Evolutionary conservation across 495 filamentous ascomycete genomes (phyloP).

Genomic region (Talaromyces thailandensis): DNA sequence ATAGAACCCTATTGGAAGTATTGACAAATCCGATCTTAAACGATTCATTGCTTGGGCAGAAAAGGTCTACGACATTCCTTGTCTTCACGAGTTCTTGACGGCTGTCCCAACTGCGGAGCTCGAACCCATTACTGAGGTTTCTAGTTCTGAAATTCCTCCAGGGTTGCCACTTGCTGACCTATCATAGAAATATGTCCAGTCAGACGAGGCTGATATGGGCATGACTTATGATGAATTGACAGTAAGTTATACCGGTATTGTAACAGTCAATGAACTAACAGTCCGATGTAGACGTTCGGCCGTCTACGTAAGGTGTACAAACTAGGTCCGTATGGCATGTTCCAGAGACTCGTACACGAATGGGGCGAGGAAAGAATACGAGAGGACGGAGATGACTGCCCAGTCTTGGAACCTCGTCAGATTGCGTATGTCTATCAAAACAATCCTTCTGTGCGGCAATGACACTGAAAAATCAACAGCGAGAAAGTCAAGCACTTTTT

Average conservation of each 20-base stretch:
- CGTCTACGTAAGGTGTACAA: constrained; percentile 62
- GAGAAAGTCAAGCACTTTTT: constrained; percentile 66
- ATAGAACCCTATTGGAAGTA: constrained; percentile 62
- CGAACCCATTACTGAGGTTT: constrained; percentile 63
- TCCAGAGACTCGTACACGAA: constrained; percentile 55
- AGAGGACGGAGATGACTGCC: constrained; percentile 14
- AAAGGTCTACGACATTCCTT: constrained; percentile 56
- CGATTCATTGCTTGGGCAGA: constrained; percentile 63
- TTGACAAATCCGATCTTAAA: constrained; percentile 68
- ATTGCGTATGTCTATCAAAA: constrained; percentile 14
- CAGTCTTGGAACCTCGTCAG: constrained; percentile 25
- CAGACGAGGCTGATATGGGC: constrained; percentile 71
- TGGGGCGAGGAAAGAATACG: constrained; percentile 46
- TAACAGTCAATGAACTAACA: constrained; percentile 9
- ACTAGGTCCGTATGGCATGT: constrained; percentile 66
- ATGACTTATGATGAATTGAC: constrained; percentile 44
- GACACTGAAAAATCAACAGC: neutral
- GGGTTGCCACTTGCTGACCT: constrained; percentile 16
- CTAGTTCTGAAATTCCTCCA: too few species aligned
- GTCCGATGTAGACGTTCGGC: constrained; percentile 46
- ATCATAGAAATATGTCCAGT: constrained; percentile 22
- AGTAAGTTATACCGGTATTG: neutral
- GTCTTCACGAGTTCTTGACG: constrained; percentile 62
- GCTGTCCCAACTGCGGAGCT: constrained; percentile 79
- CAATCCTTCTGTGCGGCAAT: neutral